Base-by-base conservation (phyloP, 1,284 basidiomycete genomes). In the Leccinum holopus region DNA sequence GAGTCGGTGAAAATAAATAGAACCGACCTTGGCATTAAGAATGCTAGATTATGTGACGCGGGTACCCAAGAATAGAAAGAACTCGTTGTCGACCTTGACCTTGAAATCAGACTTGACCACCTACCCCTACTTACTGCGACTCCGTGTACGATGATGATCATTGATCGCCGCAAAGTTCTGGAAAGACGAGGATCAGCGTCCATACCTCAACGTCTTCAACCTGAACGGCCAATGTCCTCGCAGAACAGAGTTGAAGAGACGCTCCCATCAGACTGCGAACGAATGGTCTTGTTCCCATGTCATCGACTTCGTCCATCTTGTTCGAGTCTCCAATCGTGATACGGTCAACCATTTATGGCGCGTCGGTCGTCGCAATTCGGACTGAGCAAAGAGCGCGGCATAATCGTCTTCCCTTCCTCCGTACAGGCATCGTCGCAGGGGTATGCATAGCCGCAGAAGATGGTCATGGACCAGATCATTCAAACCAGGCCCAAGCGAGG, bases 341-440 rank as follows among this genome's bases (percentile, higher is more conserved):
- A 30, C 28, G 16, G 37, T 39, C 37, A 16, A 41, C 39, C 14
- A 8, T 16, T 41, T 41, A 16, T 3, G 12, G 16, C 39, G 39
- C 39, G 4, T 41, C 39, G 39, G 28, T 30, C 28, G 28, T 30
- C 28, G 28, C 28, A 30, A 30, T 30, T 30, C 28, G 28, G 28
- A 30, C 28, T 30, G 28, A 30, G 28, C 6, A 30, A 30, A 55
- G 55, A 61, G n/a, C 61, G 57, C 52, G 7, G 28, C 25, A 28
- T 60, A 41, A 32, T 44, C n/a, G 49, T 64, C 54, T 4, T 44
- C 28, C 61, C n/a, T 25, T 61, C 55, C 4, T 11, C 18, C 55
- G 61, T 59, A 54, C 5, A 30, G 28, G 28, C 28, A 30, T 30
- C 28, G 28, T 30, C 28, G 28, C 28, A 30, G 28, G 28, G 28